A percentile compares a stretch with the other conserved stretches of the same genome.
phyloP scores from a whole-genome alignment of 805 yeast species.

The Torulaspora franciscae region DNA sequence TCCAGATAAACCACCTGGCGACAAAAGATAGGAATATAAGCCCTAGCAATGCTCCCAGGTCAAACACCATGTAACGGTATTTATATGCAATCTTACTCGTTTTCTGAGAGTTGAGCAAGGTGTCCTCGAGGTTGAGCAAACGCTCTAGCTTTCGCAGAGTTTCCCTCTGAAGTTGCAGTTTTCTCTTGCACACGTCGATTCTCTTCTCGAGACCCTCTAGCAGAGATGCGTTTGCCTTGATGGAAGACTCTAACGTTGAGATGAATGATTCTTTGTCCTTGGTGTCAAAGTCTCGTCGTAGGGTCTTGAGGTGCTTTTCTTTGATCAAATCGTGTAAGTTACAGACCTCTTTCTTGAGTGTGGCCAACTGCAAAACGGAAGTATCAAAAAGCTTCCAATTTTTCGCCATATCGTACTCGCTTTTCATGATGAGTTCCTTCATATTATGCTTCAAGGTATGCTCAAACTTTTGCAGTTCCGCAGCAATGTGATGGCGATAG shows the following conservation, averaged over 20 bases:
- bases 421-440: constrained; percentile 22
- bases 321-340: constrained; percentile 30
- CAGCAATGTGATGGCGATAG: constrained; percentile 24
- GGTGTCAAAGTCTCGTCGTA: constrained; percentile 30
- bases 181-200: constrained; percentile 20
- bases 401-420: constrained; percentile 30
- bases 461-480: constrained; percentile 26
- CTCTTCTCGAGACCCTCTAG: constrained; percentile 32
- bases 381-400: constrained; percentile 27
- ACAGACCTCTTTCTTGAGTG: constrained; percentile 25
- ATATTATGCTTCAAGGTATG: constrained; percentile 20
- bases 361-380: constrained; percentile 24
- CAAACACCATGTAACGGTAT: constrained; percentile 15
- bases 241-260: constrained; percentile 11
- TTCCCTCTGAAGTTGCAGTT: constrained; percentile 25
- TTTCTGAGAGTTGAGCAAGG: constrained; percentile 16
- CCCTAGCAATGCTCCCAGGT: constrained; percentile 10
- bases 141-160: constrained; percentile 28
- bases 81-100: constrained; percentile 18
- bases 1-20: constrained; percentile 10
- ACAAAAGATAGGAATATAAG: constrained; percentile 3
- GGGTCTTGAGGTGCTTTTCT: constrained; percentile 26
- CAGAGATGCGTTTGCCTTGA: constrained; percentile 20
- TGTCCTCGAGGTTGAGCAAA: constrained; percentile 19
- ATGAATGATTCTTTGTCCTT: constrained; percentile 30